phyloP scores from a whole-genome alignment of 441 rosid genomes.

The Bruguiera hainesii region DNA sequence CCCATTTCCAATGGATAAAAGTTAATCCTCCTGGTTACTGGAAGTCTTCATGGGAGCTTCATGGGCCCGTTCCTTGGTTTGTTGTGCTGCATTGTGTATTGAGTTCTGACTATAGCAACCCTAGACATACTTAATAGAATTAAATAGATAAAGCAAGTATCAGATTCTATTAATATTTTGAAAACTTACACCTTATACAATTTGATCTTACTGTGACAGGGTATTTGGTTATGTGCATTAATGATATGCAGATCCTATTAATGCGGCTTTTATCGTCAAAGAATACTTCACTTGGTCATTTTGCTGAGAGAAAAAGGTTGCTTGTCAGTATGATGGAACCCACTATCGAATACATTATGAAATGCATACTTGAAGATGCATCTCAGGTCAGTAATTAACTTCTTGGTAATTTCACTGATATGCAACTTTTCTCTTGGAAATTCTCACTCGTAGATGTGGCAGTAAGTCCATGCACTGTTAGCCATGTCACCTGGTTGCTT shows the following conservation, averaged over 20 bases:
- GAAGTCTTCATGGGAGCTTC: not conserved
- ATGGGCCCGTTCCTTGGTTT: not conserved
- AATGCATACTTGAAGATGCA: conserved; percentile 56
- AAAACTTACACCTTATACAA: conserved; percentile 12
- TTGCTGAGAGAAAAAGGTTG: conserved; percentile 41
- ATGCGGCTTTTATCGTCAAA: conserved; percentile 40
- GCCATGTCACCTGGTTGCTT: not conserved
- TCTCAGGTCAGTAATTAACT: conserved; percentile 57
- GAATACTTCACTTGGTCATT: conserved; percentile 34
- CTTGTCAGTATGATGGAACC: conserved; percentile 78
- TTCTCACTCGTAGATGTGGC: conserved; percentile 5
- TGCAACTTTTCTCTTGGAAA: not conserved
- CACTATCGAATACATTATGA: conserved; percentile 66
- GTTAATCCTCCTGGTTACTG: not conserved
- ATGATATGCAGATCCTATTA: conserved; percentile 52
- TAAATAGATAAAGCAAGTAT: not conserved
- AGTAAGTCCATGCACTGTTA: conserved; percentile 1
- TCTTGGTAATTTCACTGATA: conserved; percentile 12
- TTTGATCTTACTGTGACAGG: conserved; percentile 44
- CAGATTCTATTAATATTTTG: conserved; percentile 7
- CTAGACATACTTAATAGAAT: too few species aligned
- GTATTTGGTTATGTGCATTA: conserved; percentile 54
- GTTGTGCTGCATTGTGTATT: not conserved
- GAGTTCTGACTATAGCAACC: too few species aligned
- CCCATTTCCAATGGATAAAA: not conserved